These are phyloP conservation scores for Halophytophthora polymorphica DNA, from an alignment of 352 stramenopile species.

Conservation along the genomic window DNA sequence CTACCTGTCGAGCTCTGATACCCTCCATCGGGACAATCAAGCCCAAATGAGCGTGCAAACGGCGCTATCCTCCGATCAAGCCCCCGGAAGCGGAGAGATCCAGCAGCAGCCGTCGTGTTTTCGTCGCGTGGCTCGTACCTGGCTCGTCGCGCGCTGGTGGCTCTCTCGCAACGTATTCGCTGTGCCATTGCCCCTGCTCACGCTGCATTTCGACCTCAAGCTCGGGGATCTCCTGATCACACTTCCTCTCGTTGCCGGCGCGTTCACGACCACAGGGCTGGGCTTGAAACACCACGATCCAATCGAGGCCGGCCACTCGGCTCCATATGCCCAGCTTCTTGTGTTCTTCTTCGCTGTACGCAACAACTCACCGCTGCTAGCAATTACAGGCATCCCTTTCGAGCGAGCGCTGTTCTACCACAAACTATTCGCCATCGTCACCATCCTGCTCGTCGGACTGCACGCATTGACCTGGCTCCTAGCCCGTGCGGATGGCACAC, in stretches of 20 bases:
- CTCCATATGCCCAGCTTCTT: too few species aligned
- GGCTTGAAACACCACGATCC: constrained; percentile 7
- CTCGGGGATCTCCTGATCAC: constrained; percentile 18
- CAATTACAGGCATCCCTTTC: constrained; percentile 25
- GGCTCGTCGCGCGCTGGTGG: constrained; percentile 7
- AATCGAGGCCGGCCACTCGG: too few species aligned
- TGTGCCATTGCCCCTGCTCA: constrained; percentile 7
- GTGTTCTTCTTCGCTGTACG: constrained; percentile 29
- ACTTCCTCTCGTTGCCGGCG: too few species aligned
- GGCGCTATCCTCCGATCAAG: too few species aligned
- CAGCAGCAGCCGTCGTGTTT: too few species aligned
- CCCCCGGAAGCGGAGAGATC: too few species aligned
- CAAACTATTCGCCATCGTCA: constrained; percentile 24
- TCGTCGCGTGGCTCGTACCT: too few species aligned
- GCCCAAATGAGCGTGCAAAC: too few species aligned
- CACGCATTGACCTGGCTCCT: constrained; percentile 29
- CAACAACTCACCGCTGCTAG: constrained; percentile 34
- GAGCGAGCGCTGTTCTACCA: constrained; percentile 35
- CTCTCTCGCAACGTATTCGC: constrained; percentile 8
- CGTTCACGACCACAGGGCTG: too few species aligned
- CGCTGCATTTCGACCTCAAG: constrained; percentile 13
- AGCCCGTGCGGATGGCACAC: too few species aligned
- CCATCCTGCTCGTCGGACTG: constrained; percentile 14
- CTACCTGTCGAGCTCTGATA: too few species aligned
- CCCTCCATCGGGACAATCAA: too few species aligned